These are phyloP conservation scores for Fusarium sororula DNA, from an alignment of 2,329 filamentous ascomycete species.

Conservation along the genomic window DNA sequence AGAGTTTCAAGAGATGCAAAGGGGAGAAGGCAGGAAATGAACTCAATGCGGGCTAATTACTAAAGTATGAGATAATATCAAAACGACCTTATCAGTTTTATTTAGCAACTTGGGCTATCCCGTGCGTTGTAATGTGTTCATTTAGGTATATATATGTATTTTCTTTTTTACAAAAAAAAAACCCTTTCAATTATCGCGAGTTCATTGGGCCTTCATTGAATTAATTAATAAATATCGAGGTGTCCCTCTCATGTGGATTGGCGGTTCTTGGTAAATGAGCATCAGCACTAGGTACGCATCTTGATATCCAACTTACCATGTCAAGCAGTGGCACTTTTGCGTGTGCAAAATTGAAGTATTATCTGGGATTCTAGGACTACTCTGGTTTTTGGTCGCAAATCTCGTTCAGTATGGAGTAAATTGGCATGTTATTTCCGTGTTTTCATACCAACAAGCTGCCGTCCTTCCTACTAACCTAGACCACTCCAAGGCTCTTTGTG, in stretches of 20 bases:
- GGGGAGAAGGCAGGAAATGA: background rate
- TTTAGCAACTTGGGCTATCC: background rate
- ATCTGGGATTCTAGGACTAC: background rate
- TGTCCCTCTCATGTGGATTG: slow-evolving; percentile 23
- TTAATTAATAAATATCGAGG: background rate
- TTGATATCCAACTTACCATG: background rate
- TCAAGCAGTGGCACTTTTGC: slow-evolving; percentile 24
- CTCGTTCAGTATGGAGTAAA: background rate
- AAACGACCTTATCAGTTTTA: background rate
- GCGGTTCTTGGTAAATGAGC: slow-evolving; percentile 17
- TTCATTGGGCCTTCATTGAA: background rate
- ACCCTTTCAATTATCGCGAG: background rate
- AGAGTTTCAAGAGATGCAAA: background rate
- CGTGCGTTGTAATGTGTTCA: background rate
- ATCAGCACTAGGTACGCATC: slow-evolving; percentile 24
- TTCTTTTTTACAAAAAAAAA: background rate
- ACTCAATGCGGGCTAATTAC: background rate
- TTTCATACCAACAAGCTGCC: background rate
- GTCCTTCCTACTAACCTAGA: background rate
- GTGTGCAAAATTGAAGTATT: background rate
- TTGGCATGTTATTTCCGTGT: background rate
- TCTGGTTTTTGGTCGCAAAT: background rate
- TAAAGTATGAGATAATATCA: background rate
- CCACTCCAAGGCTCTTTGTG: background rate
- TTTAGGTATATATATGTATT: background rate